These are phyloP conservation scores for Lizonia empirigonia DNA, from an alignment of 2,329 filamentous ascomycete genomes.

Conservation along the genomic window DNA sequence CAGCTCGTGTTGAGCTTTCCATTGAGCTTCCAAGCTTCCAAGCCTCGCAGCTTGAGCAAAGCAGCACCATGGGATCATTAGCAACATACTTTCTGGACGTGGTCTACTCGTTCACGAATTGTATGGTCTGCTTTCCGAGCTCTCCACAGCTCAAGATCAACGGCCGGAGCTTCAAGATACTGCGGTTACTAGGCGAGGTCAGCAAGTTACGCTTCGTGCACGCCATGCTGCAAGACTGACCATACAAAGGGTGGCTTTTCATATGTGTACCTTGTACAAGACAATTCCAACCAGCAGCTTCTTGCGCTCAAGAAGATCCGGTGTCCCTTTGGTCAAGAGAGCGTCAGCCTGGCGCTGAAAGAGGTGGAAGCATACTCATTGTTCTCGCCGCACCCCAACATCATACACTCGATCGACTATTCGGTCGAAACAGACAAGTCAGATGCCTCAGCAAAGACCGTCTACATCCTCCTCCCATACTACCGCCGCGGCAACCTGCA, in stretches of 20 bases:
- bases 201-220: conserved; percentile 27
- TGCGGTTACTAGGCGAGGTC: conserved; percentile 90
- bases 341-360: conserved; percentile 90
- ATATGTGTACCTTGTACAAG: conserved; percentile 98
- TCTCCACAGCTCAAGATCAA: conserved; percentile 96
- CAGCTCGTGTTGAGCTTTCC: conserved; percentile 22
- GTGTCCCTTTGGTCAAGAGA: conserved; percentile 96
- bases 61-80: conserved; percentile 40
- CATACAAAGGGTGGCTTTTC: conserved; percentile 83
- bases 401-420: conserved; percentile 86
- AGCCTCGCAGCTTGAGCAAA: conserved; percentile 22
- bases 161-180: conserved; percentile 90
- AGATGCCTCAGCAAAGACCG: conserved; percentile 79
- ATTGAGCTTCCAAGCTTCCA: conserved; percentile 27
- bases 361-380: conserved; percentile 97
- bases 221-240: not conserved
- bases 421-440: conserved; percentile 74
- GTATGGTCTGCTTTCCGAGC: conserved; percentile 94
- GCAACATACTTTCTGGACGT: conserved; percentile 77
- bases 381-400: conserved; percentile 80
- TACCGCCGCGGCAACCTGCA: conserved; percentile 94
- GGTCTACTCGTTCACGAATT: conserved; percentile 89
- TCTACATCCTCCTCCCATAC: conserved; percentile 95
- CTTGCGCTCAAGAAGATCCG: conserved; percentile 98
- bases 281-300: conserved; percentile 79